Conservation (phyloP, 192 early-diverging fungal species). For the Linnemannia hyalina region DNA sequence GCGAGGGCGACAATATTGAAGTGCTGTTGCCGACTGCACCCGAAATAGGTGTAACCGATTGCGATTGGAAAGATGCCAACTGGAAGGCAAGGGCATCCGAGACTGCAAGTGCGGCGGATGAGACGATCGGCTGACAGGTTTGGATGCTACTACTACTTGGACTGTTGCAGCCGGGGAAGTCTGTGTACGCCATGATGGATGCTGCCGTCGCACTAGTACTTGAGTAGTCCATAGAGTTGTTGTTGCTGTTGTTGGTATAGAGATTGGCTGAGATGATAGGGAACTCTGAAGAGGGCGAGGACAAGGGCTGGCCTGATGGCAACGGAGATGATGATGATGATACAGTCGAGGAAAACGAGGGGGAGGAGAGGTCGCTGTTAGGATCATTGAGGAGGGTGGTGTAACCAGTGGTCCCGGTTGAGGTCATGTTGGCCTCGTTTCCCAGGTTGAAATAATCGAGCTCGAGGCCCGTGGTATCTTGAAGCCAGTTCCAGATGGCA, state of each 20-base stretch:
- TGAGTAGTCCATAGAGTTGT: not conserved
- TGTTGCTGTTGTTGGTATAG: not conserved
- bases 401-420: not conserved
- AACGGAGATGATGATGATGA: not conserved
- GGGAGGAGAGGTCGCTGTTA: not conserved
- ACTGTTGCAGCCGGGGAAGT: not conserved
- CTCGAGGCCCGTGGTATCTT: slow-evolving; percentile 5
- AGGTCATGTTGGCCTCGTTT: not conserved
- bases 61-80: not conserved
- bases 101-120: not conserved
- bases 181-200: not conserved
- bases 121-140: not conserved
- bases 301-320: not conserved
- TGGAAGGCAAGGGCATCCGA: not conserved
- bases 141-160: not conserved
- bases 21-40: not conserved
- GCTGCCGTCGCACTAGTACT: not conserved
- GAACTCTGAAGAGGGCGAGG: not conserved
- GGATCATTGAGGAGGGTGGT: not conserved
- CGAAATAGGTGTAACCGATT: not conserved
- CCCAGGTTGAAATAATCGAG: slow-evolving; percentile 3
- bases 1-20: not conserved
- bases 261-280: not conserved
- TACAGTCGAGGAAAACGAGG: not conserved
- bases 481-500: slow-evolving; percentile 3